Percentiles rank a stretch among this genome's conserved stretches.
Conservation (phyloP, 2,329 filamentous ascomycete species). For the Ceratocystis destructans region DNA sequence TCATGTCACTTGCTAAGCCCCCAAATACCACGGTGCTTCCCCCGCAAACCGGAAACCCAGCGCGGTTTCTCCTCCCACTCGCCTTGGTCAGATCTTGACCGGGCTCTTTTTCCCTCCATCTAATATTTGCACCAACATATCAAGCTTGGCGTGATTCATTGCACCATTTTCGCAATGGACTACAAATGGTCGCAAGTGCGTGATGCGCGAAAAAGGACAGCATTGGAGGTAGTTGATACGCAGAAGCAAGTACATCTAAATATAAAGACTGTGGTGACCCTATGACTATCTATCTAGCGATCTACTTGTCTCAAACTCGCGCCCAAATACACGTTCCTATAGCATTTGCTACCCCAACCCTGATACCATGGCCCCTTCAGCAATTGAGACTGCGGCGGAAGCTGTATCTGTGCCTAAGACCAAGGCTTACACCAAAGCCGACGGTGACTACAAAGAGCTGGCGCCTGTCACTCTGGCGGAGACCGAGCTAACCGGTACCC, state of each 20-base stretch:
- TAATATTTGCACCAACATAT: background rate
- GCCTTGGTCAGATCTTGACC: background rate
- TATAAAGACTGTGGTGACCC: background rate
- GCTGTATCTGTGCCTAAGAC: background rate
- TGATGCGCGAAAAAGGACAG: background rate
- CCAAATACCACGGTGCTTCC: background rate
- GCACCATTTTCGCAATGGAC: background rate
- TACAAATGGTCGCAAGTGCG: background rate
- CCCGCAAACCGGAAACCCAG: background rate
- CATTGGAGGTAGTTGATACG: background rate
- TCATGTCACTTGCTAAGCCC: background rate
- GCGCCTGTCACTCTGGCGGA: conserved; percentile 12
- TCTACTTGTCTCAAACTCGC: background rate
- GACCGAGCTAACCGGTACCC: conserved; percentile 17
- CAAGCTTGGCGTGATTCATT: background rate
- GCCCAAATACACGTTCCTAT: background rate
- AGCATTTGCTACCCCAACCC: background rate
- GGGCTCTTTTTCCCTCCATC: background rate
- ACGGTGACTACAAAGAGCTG: conserved; percentile 18
- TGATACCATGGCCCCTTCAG: conserved; percentile 15
- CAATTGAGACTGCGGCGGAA: conserved; percentile 11
- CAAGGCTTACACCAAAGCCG: conserved; percentile 15
- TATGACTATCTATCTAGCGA: background rate
- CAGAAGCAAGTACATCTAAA: background rate
- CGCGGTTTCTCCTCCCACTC: background rate